Evolutionary conservation across 2,329 filamentous ascomycete species (phyloP), one percentile per base, ranked within the genome.

Genomic region (Hawksworthiomyces lignivorus): DNA sequence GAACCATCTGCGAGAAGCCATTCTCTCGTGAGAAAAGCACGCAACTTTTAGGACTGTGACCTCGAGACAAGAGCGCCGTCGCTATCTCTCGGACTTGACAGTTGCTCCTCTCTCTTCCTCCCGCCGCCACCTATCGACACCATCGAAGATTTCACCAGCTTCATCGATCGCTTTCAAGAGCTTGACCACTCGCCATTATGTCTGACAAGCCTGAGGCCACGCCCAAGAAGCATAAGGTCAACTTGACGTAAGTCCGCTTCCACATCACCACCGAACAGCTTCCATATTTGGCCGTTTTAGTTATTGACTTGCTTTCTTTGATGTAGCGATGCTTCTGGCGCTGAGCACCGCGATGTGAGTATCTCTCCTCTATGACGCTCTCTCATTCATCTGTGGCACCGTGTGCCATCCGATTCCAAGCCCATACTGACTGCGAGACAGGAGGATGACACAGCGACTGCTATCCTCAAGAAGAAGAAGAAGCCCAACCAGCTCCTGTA

Each of bases 401-500:
- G n/a, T n/a, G n/a, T n/a, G n/a, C n/a, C n/a, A n/a, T n/a, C n/a
- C n/a, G n/a, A n/a, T n/a, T n/a, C n/a, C n/a, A n/a, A n/a, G n/a
- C n/a, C n/a, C n/a, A n/a, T n/a, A 35, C 43, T 36, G 20, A 30
- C 36, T 15, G 7, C 19, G 17, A 26, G 4, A n/a, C 58, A 94
- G 82, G 82, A 87, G 57, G 86, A 96, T 64, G 92, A 95, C 62
- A 87, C 83, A 49, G 80, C 92, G 40, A 98, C 92, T 34, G 92
- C 92, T 54, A 98, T 98, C 57, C 79, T 98, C 59, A 97, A 96
- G 75, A 97, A 97, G 79, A 98, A 98, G 84, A 98, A 98, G 89
- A 98, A 98, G 87, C 89, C 89, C 57, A 98, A 98, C 70, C 94
- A 90, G 61, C 70, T 98, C 64, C 94, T 98, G 88, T 94, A 75